Conservation (phyloP, 192 early-diverging fungal species). For the Dissophora ornata region DNA sequence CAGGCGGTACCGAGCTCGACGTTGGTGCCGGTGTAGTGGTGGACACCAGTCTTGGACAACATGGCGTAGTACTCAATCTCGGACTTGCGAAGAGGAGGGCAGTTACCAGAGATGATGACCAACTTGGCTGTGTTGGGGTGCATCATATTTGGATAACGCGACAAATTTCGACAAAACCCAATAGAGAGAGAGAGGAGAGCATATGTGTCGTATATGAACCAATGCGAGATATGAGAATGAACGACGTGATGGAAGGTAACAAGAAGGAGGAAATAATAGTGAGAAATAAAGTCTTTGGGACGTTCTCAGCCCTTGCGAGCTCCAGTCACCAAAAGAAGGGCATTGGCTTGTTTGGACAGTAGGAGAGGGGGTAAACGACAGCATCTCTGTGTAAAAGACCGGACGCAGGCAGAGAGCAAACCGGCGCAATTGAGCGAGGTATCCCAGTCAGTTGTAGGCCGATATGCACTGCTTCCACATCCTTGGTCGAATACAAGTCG, state of each 20-base stretch:
- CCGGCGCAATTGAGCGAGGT: no score
- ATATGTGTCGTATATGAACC: conserved; percentile 30
- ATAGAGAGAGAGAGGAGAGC: conserved; percentile 14
- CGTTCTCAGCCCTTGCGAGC: conserved; percentile 59
- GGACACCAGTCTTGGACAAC: conserved; percentile 99
- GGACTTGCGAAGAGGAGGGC: conserved; percentile 98
- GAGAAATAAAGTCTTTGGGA: conserved; percentile 48
- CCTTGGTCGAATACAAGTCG: no score
- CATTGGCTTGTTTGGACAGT: conserved; percentile 26
- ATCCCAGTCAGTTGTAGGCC: no score
- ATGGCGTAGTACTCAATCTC: conserved; percentile 99
- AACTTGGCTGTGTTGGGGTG: conserved; percentile 82
- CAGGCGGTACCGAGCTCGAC: conserved; percentile 99
- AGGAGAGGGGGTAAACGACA: no score
- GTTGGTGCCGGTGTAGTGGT: conserved; percentile 99
- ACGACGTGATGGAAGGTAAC: background rate
- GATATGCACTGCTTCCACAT: no score
- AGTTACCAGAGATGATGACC: conserved; percentile 99
- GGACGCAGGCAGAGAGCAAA: no score
- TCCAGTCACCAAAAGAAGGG: conserved; percentile 56
- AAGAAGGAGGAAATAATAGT: background rate
- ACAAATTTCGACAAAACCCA: conserved; percentile 1
- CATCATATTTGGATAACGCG: background rate
- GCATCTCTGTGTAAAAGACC: no score
- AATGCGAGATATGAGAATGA: no score